Conservation (phyloP, 108 stramenopile species). For the Nannochloropsis salina region DNA sequence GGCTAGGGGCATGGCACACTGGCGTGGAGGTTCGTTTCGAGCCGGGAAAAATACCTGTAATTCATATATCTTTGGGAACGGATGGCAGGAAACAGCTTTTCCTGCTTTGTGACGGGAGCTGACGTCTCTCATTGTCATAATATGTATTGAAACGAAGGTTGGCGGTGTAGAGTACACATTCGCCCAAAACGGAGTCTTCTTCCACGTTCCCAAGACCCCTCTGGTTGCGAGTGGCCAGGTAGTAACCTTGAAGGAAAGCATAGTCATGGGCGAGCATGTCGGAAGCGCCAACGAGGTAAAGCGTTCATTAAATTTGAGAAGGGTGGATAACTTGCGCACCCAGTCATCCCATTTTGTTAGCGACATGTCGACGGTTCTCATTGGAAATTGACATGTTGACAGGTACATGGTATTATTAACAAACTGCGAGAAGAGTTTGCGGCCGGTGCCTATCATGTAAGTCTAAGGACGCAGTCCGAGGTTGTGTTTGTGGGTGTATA, state of each 20-base stretch:
- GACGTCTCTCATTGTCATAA: too few species aligned
- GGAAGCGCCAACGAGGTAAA: slow-evolving; percentile 18
- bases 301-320: background rate
- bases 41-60: too few species aligned
- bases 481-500: background rate
- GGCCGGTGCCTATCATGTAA: background rate
- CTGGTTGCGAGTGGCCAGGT: slow-evolving; percentile 21
- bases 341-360: background rate
- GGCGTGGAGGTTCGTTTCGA: background rate
- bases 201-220: slow-evolving; percentile 22
- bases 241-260: slow-evolving; percentile 26
- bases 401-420: background rate
- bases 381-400: background rate
- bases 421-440: slow-evolving; percentile 8
- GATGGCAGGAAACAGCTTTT: too few species aligned
- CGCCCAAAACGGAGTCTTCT: slow-evolving; percentile 31
- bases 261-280: background rate
- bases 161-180: slow-evolving; percentile 46
- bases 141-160: background rate
- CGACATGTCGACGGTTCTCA: background rate
- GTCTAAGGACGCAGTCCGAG: background rate
- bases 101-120: too few species aligned
- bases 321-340: background rate
- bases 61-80: too few species aligned
- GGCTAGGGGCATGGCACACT: background rate